These are phyloP conservation scores for Alternaria arbusti DNA, from an alignment of 2,329 filamentous ascomycete genomes.

Conservation along the genomic window DNA sequence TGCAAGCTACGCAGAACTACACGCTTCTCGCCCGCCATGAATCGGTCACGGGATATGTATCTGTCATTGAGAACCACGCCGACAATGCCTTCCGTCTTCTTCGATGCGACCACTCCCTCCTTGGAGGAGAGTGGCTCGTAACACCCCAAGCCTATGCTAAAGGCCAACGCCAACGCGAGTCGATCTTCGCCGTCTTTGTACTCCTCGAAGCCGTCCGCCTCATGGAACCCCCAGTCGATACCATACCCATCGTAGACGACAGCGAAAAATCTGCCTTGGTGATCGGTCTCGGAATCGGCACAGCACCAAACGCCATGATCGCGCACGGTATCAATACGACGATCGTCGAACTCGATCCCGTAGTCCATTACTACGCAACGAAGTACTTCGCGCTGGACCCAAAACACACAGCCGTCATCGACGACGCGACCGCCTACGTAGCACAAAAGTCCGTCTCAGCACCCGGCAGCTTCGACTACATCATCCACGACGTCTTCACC, in stretches of 20 bases:
- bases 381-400: conserved; percentile 81
- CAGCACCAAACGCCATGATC: conserved; percentile 84
- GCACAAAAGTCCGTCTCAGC: conserved; percentile 56
- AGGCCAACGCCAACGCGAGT: conserved; percentile 70
- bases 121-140: conserved; percentile 89
- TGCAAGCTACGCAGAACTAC: conserved; percentile 69
- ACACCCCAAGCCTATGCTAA: conserved; percentile 50
- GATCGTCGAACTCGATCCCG: conserved; percentile 91
- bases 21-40: conserved; percentile 80
- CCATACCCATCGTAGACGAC: conserved; percentile 56
- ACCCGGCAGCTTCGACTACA: conserved; percentile 75
- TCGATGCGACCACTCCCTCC: conserved; percentile 90
- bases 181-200: conserved; percentile 94
- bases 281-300: conserved; percentile 91
- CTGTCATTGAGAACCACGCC: conserved; percentile 76
- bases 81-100: conserved; percentile 77
- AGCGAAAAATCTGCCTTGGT: conserved; percentile 79
- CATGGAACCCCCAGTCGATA: conserved; percentile 58
- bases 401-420: conserved; percentile 80
- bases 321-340: conserved; percentile 90
- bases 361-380: conserved; percentile 81
- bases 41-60: conserved; percentile 89
- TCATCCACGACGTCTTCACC: conserved; percentile 97
- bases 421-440: conserved; percentile 79
- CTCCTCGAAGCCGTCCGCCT: conserved; percentile 92